Evolutionary conservation across 768 basidiomycete genomes (phyloP), one percentile per base, ranked within the genome.

Genomic region (Lentinula lateritia): DNA sequence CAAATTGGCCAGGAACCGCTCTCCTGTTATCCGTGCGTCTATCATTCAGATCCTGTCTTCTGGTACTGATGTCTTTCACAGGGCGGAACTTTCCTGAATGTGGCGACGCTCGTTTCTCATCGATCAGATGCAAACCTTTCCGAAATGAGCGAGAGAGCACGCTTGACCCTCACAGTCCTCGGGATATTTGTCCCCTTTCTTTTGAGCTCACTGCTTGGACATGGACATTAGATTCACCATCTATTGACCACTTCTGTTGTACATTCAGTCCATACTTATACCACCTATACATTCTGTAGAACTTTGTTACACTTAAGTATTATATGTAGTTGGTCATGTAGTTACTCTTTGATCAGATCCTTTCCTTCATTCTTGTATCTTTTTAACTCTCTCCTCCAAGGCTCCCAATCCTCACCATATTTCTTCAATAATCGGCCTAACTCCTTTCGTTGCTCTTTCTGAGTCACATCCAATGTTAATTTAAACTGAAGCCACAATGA

Each of bases 81-180:
- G 92, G 95, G 92, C 50, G 95, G 95, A 8, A 94, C 93, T 3
- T 97, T 97, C 75, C 78, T 98, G 42, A 97, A 96, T 69, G 95
- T 98, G 8, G 93, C 95, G 0, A 94, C 94, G 1, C 88, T 60
- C 10, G 59, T 60, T 93, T n/a, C 92, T 93, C 68, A 84, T 90
- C 2, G 81, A 88, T 57, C 72, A 32, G 64, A 61, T 9, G 61
- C 71, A 58, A 34, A 73, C 69, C 42, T 75, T 65, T 63, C 76
- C 8, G 82, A 80, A 46, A 72, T 87, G 46, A 72, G 75, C 12
- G 78, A 80, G 53, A 68, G 68, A 38, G 63, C 72, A 32, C 80
- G 89, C 36, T 76, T 86, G 12, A 64, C 73, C 18, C 71, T 91
- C 50, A 80, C 92, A 50, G 68, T 86, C 1, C 61, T 74, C 10